Evolutionary conservation across 208 protist species (phyloP), one percentile per base, ranked within the genome.

Genomic region (Acanthamoeba lenticulata): DNA sequence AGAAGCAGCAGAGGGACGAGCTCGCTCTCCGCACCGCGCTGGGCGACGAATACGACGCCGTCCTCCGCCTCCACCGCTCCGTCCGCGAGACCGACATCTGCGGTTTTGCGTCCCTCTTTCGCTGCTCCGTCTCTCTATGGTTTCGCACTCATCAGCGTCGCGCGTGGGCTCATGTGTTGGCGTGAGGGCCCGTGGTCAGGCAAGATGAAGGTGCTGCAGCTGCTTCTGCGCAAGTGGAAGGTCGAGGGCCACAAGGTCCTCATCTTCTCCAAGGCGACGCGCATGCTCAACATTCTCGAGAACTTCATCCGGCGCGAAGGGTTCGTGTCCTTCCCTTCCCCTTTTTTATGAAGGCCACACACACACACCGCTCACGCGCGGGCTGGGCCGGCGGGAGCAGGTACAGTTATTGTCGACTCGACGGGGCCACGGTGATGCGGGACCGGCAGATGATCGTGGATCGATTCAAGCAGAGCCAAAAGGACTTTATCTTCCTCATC

Each of bases 401-500:
- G 60, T 52, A 92, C 34, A 77, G 79, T 52, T 96, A 95, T 91
- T 27, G 67, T 27, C 94, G 95, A 0, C 32, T 97, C 15, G 96
- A 97, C 85, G 96, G 96, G 3, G 3, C 34, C 27, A 79, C 94
- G 74, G 11, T 90, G 83, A 62, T 79, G 27, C 7, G 69, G 5
- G 60, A 95, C 21, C 77, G 96, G 15, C 62, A 96, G 38, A 52
- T 27, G 45, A 83, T 95, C 24, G 62, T 99, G 40, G 93, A 95
- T 24, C 67, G 96, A 24, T 98, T 99, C 57, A 96, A 97, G 34
- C 91, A 81, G 0, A 95, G 96, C 52, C 24, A 94, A 60, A 65
- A 2, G 94, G 0, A 52, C 40, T 83, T 67, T 17, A 96, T 99
- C 44, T 97, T 99, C 42, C 94, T 99, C 29, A 98, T 98, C 93